Base-by-base conservation (phyloP, 352 stramenopile species). In the Pseudoperonospora humuli region DNA sequence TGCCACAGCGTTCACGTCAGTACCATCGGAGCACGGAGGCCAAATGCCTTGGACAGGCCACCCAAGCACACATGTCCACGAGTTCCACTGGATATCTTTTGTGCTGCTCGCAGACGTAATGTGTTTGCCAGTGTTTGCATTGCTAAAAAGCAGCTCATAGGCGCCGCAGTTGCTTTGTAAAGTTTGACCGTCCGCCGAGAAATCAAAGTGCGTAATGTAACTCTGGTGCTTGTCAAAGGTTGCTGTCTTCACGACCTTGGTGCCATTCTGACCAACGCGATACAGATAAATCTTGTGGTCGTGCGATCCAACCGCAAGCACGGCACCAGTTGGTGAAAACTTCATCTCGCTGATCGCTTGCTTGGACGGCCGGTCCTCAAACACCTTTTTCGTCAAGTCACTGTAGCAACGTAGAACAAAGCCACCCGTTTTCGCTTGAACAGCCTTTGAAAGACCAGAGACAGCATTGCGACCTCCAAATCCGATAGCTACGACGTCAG, bases 141-240 rank as follows among this genome's bases (percentile, higher is more conserved):
- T 84, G 36, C 84, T 95, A 47, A 94, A 98, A 17, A 93, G 58
- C 1, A 97, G 52, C 55, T 98, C 80, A 53, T 90, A 90, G 7
- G 75, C 77, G 1, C 77, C 80, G 15, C 77, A 92, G 32, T 79
- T 90, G 50, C 70, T 86, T 33, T 91, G 83, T 15, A 95, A 37
- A 13, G 72, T 33, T 17, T 63, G 55, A 3, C 66, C 47, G 36
- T 93, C 81, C 8, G 27, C 42, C 0, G 74, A 88, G 31, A 91
- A 92, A 43, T 93, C 83, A 3, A 93, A 64, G 37, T 95, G 83
- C 0, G 83, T 92, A 39, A 95, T 91, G 48, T 92, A 92, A 52
- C 75, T 91, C 28, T 74, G 64, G 29, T 95, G 83, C 35, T 87
- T 92, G 17, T 65, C 52, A 37, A 95, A 95, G 2, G 47, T 54